phyloP scores from a whole-genome alignment of 805 yeast species.

The Myxozyma nipponensis region DNA sequence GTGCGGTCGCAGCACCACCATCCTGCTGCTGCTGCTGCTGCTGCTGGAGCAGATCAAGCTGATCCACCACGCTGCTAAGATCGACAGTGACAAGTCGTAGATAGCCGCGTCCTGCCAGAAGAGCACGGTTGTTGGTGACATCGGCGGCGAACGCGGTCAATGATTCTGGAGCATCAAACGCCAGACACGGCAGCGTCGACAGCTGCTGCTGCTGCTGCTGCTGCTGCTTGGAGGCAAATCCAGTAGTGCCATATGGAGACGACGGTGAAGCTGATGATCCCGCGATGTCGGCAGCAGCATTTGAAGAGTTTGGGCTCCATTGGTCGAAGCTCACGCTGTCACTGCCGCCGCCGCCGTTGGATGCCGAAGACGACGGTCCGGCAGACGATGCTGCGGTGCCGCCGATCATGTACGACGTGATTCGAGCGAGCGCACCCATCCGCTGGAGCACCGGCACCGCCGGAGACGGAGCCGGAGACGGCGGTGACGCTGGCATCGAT shows the following conservation, averaged over 20 bases:
- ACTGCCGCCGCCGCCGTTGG: neutral
- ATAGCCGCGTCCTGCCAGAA: conserved; percentile 23
- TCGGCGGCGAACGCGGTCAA: conserved; percentile 18
- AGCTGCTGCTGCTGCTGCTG: neutral
- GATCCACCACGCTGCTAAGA: conserved; percentile 5
- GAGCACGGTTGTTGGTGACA: conserved; percentile 13
- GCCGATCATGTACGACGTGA: neutral
- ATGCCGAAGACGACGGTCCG: neutral
- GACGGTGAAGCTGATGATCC: neutral
- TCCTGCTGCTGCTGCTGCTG: no score
- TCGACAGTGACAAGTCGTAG: conserved; percentile 17
- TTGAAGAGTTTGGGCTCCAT: neutral
- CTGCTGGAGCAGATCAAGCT: conserved; percentile 6
- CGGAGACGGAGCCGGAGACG: conserved; percentile 4
- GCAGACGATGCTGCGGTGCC: neutral
- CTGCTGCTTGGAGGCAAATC: neutral
- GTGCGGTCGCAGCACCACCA: no score
- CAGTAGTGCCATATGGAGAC: neutral
- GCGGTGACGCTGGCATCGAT: neutral
- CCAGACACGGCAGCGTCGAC: neutral
- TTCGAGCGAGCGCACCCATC: neutral
- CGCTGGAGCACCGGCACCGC: neutral
- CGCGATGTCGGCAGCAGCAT: neutral
- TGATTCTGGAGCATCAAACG: conserved; percentile 9
- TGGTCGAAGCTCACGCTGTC: neutral